Evolutionary conservation across 768 basidiomycete genomes (phyloP), one percentile per base, ranked within the genome.

Genomic region (Grammothele lineata): DNA sequence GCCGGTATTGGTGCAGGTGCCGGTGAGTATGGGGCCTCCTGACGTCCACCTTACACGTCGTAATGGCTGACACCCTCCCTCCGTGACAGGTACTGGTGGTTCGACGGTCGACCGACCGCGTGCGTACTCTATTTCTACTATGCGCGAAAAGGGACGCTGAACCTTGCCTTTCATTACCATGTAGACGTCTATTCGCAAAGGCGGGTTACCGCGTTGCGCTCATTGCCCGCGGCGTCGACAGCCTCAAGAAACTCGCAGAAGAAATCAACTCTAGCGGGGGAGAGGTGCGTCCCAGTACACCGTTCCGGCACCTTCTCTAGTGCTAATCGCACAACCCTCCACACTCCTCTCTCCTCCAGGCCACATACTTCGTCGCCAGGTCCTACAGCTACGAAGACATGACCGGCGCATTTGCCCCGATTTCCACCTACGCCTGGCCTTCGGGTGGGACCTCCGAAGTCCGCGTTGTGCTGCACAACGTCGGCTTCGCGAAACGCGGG

Each of bases 121-220:
- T n/a, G n/a, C n/a, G n/a, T n/a, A n/a, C n/a, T n/a, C n/a, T n/a
- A n/a, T n/a, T n/a, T n/a, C n/a, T n/a, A n/a, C n/a, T n/a, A n/a
- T n/a, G n/a, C n/a, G n/a, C n/a, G n/a, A n/a, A n/a, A n/a, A n/a
- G n/a, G n/a, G n/a, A n/a, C n/a, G n/a, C n/a, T n/a, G n/a, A n/a
- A n/a, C n/a, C n/a, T n/a, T n/a, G n/a, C n/a, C n/a, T n/a, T n/a
- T 30, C 27, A 30, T 14, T 30, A 7, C 27, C 14, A 14, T 7
- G 27, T 17, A 72, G 70, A 4, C 67, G 68, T 18, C 48, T 66
- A 3, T 72, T 72, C 47, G 62, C 70, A 3, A 63, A 67, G 42
- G 57, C 59, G 11, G 72, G 72, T 4, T 74, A 72, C 48, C 56
- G 65, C 12, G 64, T 73, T 7, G 73, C 73, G 0, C 50, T 74